A percentile compares a stretch with the other conserved stretches of the same genome.
Evolutionary conservation across 495 filamentous ascomycete species (phyloP).

Genomic region (Annulohypoxylon moriforme): DNA sequence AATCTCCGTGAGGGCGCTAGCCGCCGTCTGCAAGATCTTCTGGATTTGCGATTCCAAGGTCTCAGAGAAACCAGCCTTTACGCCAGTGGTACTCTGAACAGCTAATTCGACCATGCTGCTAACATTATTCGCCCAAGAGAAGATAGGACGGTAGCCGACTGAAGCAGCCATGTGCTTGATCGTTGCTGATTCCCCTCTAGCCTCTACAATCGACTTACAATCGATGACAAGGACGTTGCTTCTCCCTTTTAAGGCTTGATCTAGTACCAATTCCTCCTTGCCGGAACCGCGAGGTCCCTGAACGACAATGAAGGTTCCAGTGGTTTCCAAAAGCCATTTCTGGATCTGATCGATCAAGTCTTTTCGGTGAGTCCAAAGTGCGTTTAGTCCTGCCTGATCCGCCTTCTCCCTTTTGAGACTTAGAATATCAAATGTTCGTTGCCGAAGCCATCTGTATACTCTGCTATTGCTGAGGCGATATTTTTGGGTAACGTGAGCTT

Average conservation of each 20-base stretch:
- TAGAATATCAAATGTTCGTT: conserved; percentile 78
- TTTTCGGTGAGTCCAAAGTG: conserved; percentile 90
- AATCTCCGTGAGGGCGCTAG: conserved; percentile 79
- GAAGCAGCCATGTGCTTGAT: conserved; percentile 83
- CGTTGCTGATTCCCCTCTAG: conserved; percentile 87
- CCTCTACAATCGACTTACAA: conserved; percentile 93
- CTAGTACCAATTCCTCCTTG: conserved; percentile 86
- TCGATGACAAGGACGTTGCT: conserved; percentile 89
- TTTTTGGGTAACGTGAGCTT: conserved; percentile 81
- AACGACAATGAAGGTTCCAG: conserved; percentile 92
- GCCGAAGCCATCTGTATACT: conserved; percentile 82
- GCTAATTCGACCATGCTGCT: conserved; percentile 92
- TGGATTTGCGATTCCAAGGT: conserved; percentile 89
- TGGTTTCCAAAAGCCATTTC: conserved; percentile 86
- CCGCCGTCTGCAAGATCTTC: conserved; percentile 92
- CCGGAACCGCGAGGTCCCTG: conserved; percentile 93
- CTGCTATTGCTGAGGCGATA: conserved; percentile 77
- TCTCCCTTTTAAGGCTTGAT: conserved; percentile 81
- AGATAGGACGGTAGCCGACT: conserved; percentile 93
- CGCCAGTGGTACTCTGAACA: conserved; percentile 91
- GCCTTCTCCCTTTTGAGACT: conserved; percentile 57
- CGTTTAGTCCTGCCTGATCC: conserved; percentile 77
- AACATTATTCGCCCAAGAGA: conserved; percentile 95
- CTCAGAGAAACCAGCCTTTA: conserved; percentile 95
- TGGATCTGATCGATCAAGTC: conserved; percentile 81